Evolutionary conservation across 805 yeast species (phyloP).

Genomic region (Candida nonsorbophila): DNA sequence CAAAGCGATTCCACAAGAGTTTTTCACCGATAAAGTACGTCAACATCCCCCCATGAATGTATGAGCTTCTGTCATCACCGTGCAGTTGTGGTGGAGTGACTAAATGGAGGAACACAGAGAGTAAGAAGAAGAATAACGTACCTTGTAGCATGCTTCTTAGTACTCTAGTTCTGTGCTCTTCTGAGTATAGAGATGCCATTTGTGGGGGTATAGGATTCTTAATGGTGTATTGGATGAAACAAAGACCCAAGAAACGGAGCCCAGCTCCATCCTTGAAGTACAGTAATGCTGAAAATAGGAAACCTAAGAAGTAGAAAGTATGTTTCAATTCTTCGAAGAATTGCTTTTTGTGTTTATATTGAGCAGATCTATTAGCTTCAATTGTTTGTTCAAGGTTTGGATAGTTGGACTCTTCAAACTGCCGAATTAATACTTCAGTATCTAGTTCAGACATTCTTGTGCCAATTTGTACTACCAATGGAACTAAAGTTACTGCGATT

Average conservation of each 20-base stretch:
- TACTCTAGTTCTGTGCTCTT: constrained; percentile 21
- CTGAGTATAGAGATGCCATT: constrained; percentile 11
- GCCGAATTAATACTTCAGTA: background rate
- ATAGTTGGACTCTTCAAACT: constrained; percentile 6
- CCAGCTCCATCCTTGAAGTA: constrained; percentile 40
- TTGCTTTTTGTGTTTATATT: constrained; percentile 38
- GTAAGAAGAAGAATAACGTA: constrained; percentile 16
- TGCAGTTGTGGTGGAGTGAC: too few species aligned
- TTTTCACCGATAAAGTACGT: constrained; percentile 37
- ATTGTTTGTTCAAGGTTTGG: constrained; percentile 36
- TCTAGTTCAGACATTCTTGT: background rate
- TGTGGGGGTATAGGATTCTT: constrained; percentile 26
- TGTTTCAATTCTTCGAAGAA: constrained; percentile 32
- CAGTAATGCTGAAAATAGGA: constrained; percentile 26
- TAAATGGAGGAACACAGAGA: constrained; percentile 21
- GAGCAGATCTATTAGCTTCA: constrained; percentile 32
- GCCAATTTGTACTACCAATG: background rate
- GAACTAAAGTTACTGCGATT: too few species aligned
- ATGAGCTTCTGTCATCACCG: too few species aligned
- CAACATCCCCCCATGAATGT: constrained; percentile 24
- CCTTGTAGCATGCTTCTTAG: constrained; percentile 20
- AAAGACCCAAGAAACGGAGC: constrained; percentile 20
- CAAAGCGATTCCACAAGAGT: constrained; percentile 18
- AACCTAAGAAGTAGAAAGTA: constrained; percentile 29
- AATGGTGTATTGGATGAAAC: constrained; percentile 21